Base-by-base conservation (phyloP, 352 stramenopile genomes). In the Globisporangium echinulatum region DNA sequence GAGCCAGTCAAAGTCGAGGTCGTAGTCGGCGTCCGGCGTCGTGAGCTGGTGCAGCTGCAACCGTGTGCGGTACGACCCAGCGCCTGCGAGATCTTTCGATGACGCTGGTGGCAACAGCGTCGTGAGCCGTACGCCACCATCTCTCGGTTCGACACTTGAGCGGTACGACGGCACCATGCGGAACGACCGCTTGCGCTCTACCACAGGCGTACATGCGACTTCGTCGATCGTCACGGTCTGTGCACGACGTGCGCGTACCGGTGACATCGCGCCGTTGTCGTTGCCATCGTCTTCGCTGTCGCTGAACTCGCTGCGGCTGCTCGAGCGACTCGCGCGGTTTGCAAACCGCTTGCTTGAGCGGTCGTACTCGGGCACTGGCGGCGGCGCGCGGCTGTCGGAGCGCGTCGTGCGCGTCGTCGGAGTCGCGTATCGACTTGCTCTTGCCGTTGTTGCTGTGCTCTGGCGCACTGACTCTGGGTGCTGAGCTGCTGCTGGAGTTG, bases 1-100 rank as follows among this genome's bases (percentile, higher is more conserved):
- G 59, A 80, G 69, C 81, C 84, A 91, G 67, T 80, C 70, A 62
- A 88, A 93, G 64, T 93, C 76, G 8, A 91, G 66, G 9, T 90
- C 78, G 48, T 91, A 86, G 52, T 86, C 70, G 0, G 74, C 66
- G 5, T 79, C 67, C 0, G 75, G 81, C 3, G 81, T 88, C 62
- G 75, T 76, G 8, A 90, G 77, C 51, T 90, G 70, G 5, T 74
- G 66, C 59, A 75, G 79, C 54, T 76, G 56, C 25, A 63, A 36
- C 5, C 50, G 58, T 25, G 50, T 42, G 36, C 51, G 52, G 13
- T 58, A 63, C 25, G 50, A 47, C 37, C 43, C 36, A 25, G 25
- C 25, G 25, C 25, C 25, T 25, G 25, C 25, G 25, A 25, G 25
- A 25, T 25, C 25, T 25, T 25, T 25, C 37, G 55, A 60, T 15